A percentile compares a stretch with the other conserved stretches of the same genome.
Conservation (phyloP, 2,329 filamentous ascomycete species). For the Mycosphaerella arachidis region DNA sequence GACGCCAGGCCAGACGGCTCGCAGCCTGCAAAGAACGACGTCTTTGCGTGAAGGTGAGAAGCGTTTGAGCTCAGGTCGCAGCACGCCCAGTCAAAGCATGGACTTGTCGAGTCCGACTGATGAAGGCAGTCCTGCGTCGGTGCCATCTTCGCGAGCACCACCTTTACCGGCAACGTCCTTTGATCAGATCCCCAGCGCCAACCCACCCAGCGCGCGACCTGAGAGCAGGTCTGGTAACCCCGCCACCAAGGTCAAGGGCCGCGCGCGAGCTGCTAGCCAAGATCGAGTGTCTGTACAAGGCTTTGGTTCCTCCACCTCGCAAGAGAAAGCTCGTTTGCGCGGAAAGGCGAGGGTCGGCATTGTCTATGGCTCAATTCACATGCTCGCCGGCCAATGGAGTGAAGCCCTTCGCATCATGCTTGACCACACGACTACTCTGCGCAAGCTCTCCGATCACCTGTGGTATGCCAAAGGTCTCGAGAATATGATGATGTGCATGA, state of each 20-base stretch:
- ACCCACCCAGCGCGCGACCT: conserved; percentile 36
- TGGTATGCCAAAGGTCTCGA: conserved; percentile 97
- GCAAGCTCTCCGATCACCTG: conserved; percentile 81
- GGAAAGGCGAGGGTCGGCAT: conserved; percentile 75
- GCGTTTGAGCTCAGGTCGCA: conserved; percentile 20
- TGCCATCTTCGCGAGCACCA: conserved; percentile 22
- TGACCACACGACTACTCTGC: conserved; percentile 72
- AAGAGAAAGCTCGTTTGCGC: conserved; percentile 61
- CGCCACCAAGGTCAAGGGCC: conserved; percentile 17
- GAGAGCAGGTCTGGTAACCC: conserved; percentile 28
- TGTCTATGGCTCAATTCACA: conserved; percentile 76
- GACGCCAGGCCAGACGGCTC: conserved; percentile 57
- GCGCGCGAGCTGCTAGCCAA: conserved; percentile 38
- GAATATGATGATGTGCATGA: conserved; percentile 72
- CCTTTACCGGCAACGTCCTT: conserved; percentile 50
- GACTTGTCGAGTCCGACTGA: conserved; percentile 25
- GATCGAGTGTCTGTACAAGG: conserved; percentile 61
- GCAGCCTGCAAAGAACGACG: conserved; percentile 35
- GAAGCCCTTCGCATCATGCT: conserved; percentile 80
- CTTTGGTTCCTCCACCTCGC: conserved; percentile 57
- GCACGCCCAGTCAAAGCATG: conserved; percentile 19
- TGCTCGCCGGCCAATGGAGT: conserved; percentile 84
- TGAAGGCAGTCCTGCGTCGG: conserved; percentile 20
- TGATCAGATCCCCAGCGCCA: conserved; percentile 47
- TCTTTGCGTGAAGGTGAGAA: conserved; percentile 23